These are phyloP conservation scores for Russula ochroleuca DNA, from an alignment of 768 basidiomycete genomes.

Conservation along the genomic window DNA sequence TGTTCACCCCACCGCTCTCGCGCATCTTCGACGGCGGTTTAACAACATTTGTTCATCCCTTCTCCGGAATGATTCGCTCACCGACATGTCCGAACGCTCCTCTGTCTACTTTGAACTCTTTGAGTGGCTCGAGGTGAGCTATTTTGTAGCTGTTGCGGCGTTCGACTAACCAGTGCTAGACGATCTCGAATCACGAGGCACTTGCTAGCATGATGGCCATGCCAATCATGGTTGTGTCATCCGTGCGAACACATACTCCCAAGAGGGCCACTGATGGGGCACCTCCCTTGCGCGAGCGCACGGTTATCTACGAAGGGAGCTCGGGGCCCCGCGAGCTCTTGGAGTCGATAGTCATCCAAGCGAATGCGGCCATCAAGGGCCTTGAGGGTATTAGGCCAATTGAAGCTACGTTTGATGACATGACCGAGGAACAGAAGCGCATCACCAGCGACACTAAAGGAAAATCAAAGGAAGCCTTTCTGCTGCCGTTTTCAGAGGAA, in stretches of 20 bases:
- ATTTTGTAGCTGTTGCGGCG: neutral
- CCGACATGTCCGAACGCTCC: conserved; percentile 89
- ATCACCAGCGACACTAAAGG: conserved; percentile 66
- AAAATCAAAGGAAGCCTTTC: conserved; percentile 55
- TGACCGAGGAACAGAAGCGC: conserved; percentile 88
- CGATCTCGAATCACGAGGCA: conserved; percentile 89
- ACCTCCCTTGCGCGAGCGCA: conserved; percentile 67
- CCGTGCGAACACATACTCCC: conserved; percentile 58
- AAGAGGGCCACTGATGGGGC: conserved; percentile 47
- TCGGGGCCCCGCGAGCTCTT: conserved; percentile 87
- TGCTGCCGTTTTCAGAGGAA: conserved; percentile 55
- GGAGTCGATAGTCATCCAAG: conserved; percentile 89
- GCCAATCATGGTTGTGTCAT: conserved; percentile 86
- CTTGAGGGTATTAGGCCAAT: conserved; percentile 62
- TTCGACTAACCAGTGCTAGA: conserved; percentile 45
- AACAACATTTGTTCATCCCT: conserved; percentile 83
- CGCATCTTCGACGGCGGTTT: conserved; percentile 87
- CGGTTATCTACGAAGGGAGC: conserved; percentile 85
- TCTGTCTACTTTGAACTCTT: conserved; percentile 85
- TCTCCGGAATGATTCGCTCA: conserved; percentile 85
- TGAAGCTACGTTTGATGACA: conserved; percentile 47
- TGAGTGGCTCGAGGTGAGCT: conserved; percentile 81
- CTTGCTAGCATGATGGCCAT: conserved; percentile 95
- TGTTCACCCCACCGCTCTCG: conserved; percentile 87
- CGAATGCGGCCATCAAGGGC: conserved; percentile 86